phyloP scores from a whole-genome alignment of 495 filamentous ascomycete species.

The Penicillium paradoxum region DNA sequence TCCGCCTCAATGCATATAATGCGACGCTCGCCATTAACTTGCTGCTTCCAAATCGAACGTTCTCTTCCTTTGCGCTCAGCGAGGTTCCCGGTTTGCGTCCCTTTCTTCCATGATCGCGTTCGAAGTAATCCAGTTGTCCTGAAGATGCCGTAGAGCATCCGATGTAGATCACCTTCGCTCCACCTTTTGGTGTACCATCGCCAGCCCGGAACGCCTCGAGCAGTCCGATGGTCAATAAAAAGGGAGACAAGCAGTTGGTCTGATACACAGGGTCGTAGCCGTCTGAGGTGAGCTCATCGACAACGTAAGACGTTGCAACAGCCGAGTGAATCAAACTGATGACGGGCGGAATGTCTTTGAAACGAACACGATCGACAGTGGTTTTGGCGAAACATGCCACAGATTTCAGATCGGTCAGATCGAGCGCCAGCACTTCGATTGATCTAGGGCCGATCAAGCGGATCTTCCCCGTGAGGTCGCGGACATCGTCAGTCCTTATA shows the following conservation, averaged over 20 bases:
- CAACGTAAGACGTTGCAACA: conserved; percentile 33
- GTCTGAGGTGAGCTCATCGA: conserved; percentile 33
- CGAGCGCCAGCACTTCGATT: conserved; percentile 31
- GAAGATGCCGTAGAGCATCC: conserved; percentile 34
- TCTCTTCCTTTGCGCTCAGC: conserved; percentile 32
- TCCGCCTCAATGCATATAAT: conserved; percentile 41
- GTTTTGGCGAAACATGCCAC: conserved; percentile 29
- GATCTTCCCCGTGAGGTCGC: conserved; percentile 25
- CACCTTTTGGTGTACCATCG: conserved; percentile 30
- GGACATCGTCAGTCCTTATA: conserved; percentile 30
- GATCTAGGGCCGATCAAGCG: conserved; percentile 38
- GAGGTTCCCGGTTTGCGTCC: conserved; percentile 19
- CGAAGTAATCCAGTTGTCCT: conserved; percentile 36
- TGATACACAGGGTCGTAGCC: conserved; percentile 41
- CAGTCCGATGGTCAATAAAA: conserved; percentile 37
- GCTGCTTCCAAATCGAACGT: conserved; percentile 37
- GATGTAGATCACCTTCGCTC: conserved; percentile 38
- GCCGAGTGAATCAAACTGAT: conserved; percentile 35
- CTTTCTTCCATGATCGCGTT: conserved; percentile 17
- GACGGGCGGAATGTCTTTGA: conserved; percentile 37
- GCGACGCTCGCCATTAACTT: conserved; percentile 37
- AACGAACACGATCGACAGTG: conserved; percentile 35
- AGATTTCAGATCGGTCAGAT: conserved; percentile 33
- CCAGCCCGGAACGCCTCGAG: conserved; percentile 40
- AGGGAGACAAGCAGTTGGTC: conserved; percentile 38